Percentiles rank a stretch among this genome's conserved stretches.
phyloP scores from a whole-genome alignment of 208 protist species.

The Herpetomonas samuelpessoai region DNA sequence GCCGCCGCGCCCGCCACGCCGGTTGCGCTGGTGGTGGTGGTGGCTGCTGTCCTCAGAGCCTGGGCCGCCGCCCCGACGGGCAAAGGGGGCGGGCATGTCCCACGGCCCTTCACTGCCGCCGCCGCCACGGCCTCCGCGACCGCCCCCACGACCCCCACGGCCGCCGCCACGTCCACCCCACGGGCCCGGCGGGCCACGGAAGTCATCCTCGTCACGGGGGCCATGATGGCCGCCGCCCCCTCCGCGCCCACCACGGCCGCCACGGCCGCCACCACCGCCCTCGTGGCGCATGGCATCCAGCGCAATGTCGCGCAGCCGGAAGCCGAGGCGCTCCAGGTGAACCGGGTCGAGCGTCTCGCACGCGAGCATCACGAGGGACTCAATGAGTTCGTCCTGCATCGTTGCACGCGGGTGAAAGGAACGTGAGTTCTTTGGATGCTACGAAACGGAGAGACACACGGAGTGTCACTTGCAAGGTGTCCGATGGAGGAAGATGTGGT shows the following conservation, averaged over 20 bases:
- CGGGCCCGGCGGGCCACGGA: background rate
- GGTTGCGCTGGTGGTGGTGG: slow-evolving; percentile 3
- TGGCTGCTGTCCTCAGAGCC: background rate
- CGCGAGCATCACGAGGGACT: slow-evolving; percentile 30
- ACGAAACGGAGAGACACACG: too few species aligned
- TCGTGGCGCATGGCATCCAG: slow-evolving; percentile 14
- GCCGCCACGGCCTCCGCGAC: background rate
- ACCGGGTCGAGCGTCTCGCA: slow-evolving; percentile 29
- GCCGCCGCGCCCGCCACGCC: slow-evolving; percentile 6
- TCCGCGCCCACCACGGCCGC: slow-evolving; percentile 13
- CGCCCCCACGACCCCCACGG: background rate
- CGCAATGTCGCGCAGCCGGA: slow-evolving; percentile 14
- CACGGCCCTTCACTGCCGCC: slow-evolving; percentile 2
- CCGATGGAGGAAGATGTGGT: too few species aligned
- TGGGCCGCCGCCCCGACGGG: background rate
- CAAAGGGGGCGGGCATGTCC: slow-evolving; percentile 10
- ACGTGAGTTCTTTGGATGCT: background rate
- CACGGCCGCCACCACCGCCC: slow-evolving; percentile 5
- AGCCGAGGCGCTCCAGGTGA: slow-evolving; percentile 29
- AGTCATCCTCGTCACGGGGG: slow-evolving; percentile 10
- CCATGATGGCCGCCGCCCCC: background rate
- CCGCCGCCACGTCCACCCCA: slow-evolving; percentile 12
- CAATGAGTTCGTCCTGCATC: slow-evolving; percentile 27
- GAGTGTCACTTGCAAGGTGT: too few species aligned
- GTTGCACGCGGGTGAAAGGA: background rate